A percentile compares a stretch with the other conserved stretches of the same genome.
Evolutionary conservation across 805 yeast genomes (phyloP).

Genomic region (Starmerella kuoi): DNA sequence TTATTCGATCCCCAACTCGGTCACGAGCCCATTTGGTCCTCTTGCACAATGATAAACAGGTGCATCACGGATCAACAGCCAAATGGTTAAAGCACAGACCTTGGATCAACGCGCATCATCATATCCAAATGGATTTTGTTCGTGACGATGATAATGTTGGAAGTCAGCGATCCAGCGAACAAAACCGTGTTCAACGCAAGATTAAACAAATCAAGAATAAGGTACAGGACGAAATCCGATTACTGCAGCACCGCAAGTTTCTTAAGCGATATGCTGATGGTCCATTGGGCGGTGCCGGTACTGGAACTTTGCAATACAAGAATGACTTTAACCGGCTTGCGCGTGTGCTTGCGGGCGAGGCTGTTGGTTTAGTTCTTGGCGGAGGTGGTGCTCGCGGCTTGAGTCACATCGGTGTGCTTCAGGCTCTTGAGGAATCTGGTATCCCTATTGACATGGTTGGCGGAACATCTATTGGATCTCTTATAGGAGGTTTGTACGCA

Average conservation of each 20-base stretch:
- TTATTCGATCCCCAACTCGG: conserved; percentile 63
- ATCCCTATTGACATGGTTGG: conserved; percentile 90
- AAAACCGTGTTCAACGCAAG: conserved; percentile 15
- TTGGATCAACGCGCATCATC: conserved; percentile 93
- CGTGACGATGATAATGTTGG: conserved; percentile 21
- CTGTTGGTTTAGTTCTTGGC: conserved; percentile 86
- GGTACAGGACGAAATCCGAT: conserved; percentile 21
- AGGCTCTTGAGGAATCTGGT: conserved; percentile 81
- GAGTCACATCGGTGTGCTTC: conserved; percentile 82
- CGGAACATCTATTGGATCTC: conserved; percentile 93
- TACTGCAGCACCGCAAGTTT: conserved; percentile 21
- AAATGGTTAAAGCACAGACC: conserved; percentile 72
- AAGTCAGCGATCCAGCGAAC: conserved; percentile 15
- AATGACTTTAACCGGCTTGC: conserved; percentile 85
- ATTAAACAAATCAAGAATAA: conserved; percentile 19
- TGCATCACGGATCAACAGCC: conserved; percentile 73
- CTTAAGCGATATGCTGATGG: conserved; percentile 8
- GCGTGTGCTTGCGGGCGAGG: conserved; percentile 78
- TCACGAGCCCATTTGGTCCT: conserved; percentile 80
- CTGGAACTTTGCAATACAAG: conserved; percentile 38
- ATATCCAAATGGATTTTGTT: conserved; percentile 52
- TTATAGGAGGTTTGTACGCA: conserved; percentile 91
- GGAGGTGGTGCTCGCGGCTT: conserved; percentile 98
- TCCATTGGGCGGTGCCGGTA: conserved; percentile 26
- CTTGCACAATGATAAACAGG: conserved; percentile 70